Conservation (phyloP, 2,329 filamentous ascomycete species). For the Aureobasidium uvarum region DNA sequence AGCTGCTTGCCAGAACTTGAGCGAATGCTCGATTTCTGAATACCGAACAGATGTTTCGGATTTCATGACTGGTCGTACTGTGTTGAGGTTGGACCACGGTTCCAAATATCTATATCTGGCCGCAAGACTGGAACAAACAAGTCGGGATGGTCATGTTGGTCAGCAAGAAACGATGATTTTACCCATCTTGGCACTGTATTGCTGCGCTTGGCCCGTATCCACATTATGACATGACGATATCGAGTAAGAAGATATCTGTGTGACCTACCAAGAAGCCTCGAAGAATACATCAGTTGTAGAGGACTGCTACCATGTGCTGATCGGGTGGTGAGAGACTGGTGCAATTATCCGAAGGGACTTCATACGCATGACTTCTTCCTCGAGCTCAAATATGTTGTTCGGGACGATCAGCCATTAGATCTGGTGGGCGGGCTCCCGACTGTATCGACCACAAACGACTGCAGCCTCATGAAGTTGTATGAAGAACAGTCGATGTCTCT, state of each 20-base stretch:
- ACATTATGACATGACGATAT: constrained; percentile 8
- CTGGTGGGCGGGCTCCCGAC: neutral
- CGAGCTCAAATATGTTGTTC: neutral
- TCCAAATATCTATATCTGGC: neutral
- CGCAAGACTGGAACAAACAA: neutral
- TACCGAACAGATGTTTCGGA: constrained; percentile 7
- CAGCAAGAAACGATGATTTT: constrained; percentile 7
- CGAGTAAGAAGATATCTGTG: neutral
- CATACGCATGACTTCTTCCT: constrained; percentile 5
- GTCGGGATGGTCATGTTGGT: neutral
- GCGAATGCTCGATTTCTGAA: constrained; percentile 14
- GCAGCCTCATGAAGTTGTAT: no score
- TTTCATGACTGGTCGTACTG: constrained; percentile 4
- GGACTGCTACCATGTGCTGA: neutral
- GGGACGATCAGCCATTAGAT: neutral
- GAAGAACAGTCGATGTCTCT: no score
- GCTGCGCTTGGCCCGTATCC: constrained; percentile 10
- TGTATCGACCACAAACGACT: neutral
- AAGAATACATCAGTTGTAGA: neutral
- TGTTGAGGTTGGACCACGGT: neutral
- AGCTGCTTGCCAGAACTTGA: constrained; percentile 22
- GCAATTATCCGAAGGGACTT: constrained; percentile 8
- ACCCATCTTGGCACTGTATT: constrained; percentile 11
- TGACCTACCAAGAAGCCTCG: constrained; percentile 34
- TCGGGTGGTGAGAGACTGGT: neutral